A percentile compares a stretch with the other conserved stretches of the same genome.
Conservation (phyloP, 768 basidiomycete species). For the Cubamyces sp. region DNA sequence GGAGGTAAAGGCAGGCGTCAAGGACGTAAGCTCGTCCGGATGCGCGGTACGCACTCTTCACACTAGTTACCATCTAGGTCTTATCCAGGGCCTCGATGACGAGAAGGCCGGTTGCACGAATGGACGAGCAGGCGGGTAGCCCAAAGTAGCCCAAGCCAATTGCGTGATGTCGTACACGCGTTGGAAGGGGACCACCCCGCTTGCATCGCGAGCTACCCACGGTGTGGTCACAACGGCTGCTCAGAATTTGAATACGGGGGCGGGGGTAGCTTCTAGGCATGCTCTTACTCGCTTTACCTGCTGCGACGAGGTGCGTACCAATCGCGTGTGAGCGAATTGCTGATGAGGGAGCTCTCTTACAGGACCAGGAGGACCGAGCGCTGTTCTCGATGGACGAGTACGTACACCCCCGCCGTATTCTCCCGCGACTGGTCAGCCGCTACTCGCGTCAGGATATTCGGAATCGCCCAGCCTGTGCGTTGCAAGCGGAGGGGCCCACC, state of each 20-base stretch:
- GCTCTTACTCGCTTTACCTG: not conserved
- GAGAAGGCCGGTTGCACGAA: not conserved
- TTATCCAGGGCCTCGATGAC: conserved; percentile 10
- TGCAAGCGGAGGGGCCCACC: not conserved
- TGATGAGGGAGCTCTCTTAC: not conserved
- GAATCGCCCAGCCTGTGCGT: not conserved
- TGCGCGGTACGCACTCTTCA: not conserved
- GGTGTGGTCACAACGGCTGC: not conserved
- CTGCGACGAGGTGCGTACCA: not conserved
- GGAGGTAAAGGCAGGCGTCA: not conserved
- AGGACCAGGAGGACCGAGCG: not conserved
- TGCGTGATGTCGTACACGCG: not conserved
- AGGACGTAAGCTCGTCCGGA: not conserved
- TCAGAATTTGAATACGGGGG: not conserved
- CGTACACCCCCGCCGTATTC: conserved; percentile 8
- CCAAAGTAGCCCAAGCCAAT: not conserved
- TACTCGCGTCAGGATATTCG: not conserved
- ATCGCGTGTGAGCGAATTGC: not conserved
- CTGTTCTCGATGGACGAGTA: not conserved
- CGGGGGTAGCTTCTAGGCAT: not conserved
- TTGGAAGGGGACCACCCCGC: not conserved
- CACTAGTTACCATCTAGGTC: not conserved
- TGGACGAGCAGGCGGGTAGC: not conserved
- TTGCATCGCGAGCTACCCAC: conserved; percentile 1
- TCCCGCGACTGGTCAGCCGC: conserved; percentile 19